Evolutionary conservation across 2,329 filamentous ascomycete genomes (phyloP).

Genomic region (Arthrobotrys conoides): DNA sequence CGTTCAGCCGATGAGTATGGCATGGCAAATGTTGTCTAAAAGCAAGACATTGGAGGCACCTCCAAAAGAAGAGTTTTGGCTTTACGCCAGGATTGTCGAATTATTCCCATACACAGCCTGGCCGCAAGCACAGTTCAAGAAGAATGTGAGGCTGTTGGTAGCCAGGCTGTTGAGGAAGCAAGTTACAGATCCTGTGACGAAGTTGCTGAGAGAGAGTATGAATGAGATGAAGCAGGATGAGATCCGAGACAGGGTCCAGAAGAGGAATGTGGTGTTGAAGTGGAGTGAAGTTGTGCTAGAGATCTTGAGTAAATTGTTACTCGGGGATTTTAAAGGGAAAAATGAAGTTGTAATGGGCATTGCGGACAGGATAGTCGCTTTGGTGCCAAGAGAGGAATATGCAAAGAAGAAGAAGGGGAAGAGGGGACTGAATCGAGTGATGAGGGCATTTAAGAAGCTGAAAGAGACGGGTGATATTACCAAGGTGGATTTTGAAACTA

Average conservation of each 20-base stretch:
- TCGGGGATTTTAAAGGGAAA: slow-evolving; percentile 42
- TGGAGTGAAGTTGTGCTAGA: slow-evolving; percentile 52
- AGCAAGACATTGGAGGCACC: slow-evolving; percentile 38
- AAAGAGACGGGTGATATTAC: slow-evolving; percentile 40
- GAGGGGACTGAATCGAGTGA: slow-evolving; percentile 37
- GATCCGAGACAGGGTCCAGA: slow-evolving; percentile 15
- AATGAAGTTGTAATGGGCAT: slow-evolving; percentile 41
- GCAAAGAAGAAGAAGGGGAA: slow-evolving; percentile 30
- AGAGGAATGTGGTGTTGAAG: slow-evolving; percentile 45
- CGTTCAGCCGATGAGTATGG: slow-evolving; percentile 57
- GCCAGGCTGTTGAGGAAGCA: slow-evolving; percentile 45
- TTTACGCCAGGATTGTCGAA: slow-evolving; percentile 45
- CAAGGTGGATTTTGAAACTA: slow-evolving; percentile 29
- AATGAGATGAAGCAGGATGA: slow-evolving; percentile 47
- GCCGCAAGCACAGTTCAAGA: slow-evolving; percentile 58
- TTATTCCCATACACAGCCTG: slow-evolving; percentile 59
- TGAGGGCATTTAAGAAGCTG: slow-evolving; percentile 42
- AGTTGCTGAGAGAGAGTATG: slow-evolving; percentile 42
- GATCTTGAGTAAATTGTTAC: slow-evolving; percentile 43
- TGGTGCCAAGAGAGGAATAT: slow-evolving; percentile 33
- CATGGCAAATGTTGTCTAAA: slow-evolving; percentile 54
- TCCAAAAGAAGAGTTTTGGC: slow-evolving; percentile 49
- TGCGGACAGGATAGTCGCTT: slow-evolving; percentile 29
- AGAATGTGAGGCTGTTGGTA: slow-evolving; percentile 55
- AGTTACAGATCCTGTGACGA: slow-evolving; percentile 52